A percentile compares a stretch with the other conserved stretches of the same genome.
phyloP scores from a whole-genome alignment of 2,329 filamentous ascomycete genomes.

The Microsporum ferrugineum region DNA sequence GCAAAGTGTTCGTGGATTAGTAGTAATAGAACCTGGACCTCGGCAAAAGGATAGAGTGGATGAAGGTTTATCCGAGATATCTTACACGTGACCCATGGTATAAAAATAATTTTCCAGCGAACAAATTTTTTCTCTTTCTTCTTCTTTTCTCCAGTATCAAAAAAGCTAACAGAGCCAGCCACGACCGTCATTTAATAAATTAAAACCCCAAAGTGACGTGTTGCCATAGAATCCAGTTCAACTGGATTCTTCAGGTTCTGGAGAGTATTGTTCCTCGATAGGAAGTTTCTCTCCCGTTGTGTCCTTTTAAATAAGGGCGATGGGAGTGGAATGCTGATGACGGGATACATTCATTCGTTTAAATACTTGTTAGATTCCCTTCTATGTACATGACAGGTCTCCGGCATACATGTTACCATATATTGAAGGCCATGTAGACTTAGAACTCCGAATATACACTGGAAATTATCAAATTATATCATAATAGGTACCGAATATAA shows the following conservation, averaged over 20 bases:
- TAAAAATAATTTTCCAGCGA: constrained; percentile 6
- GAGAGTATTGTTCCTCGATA: constrained; percentile 53
- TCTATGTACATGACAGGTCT: background rate
- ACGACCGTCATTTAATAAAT: constrained; percentile 52
- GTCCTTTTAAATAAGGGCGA: constrained; percentile 62
- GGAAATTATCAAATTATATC: no score
- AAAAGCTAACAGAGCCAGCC: constrained; percentile 50
- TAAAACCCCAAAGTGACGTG: constrained; percentile 46
- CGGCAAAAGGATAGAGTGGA: background rate
- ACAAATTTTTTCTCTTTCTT: constrained; percentile 17
- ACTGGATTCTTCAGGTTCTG: constrained; percentile 48
- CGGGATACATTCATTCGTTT: constrained; percentile 41
- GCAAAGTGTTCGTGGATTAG: no score
- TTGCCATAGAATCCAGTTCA: constrained; percentile 50
- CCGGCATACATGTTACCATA: background rate
- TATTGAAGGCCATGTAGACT: no score
- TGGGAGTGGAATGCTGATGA: constrained; percentile 60
- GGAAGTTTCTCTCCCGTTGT: constrained; percentile 59
- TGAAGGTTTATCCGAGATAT: background rate
- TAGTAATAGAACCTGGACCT: no score
- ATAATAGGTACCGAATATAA: no score
- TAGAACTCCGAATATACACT: no score
- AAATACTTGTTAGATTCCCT: background rate
- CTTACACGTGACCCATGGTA: constrained; percentile 26
- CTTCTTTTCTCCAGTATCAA: constrained; percentile 38